These are phyloP conservation scores for Crithidia expoeki DNA, from an alignment of 208 protist species.

Conservation along the genomic window DNA sequence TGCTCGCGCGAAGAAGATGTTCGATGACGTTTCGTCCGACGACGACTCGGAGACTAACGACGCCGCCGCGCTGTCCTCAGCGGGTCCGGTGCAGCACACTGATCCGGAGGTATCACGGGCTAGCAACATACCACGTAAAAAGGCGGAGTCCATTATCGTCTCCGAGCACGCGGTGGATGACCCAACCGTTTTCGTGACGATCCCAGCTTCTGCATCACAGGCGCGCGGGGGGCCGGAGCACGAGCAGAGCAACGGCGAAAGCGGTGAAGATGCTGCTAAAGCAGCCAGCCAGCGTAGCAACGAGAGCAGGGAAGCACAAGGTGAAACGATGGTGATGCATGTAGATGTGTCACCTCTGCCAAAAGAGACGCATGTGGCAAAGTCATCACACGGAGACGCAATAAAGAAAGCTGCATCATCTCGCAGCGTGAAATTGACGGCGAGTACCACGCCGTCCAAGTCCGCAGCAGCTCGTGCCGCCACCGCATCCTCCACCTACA, in stretches of 20 bases:
- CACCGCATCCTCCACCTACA: not conserved
- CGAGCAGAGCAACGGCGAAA: not conserved
- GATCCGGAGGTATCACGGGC: not conserved
- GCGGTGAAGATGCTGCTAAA: not conserved
- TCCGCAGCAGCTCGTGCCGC: not conserved
- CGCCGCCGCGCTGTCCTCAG: constrained; percentile 3
- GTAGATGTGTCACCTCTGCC: constrained; percentile 20
- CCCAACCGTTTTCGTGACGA: constrained; percentile 1
- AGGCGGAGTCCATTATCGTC: constrained; percentile 5
- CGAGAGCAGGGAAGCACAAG: not conserved
- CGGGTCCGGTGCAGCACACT: not conserved
- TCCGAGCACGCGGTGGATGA: not conserved
- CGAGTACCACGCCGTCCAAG: not conserved
- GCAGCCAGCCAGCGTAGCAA: not conserved
- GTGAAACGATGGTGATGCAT: constrained; percentile 18
- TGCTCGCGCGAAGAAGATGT: constrained; percentile 46
- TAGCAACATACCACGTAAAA: not conserved
- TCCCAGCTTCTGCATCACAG: constrained; percentile 1
- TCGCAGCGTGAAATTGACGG: not conserved
- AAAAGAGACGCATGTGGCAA: not conserved
- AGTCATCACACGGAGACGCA: not conserved
- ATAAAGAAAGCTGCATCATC: not conserved
- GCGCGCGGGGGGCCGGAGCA: not conserved
- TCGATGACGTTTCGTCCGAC: constrained; percentile 47
- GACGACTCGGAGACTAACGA: constrained; percentile 15